Evolutionary conservation across 768 basidiomycete genomes (phyloP), one percentile per base, ranked within the genome.

Genomic region (Rhizopogon roseolus): DNA sequence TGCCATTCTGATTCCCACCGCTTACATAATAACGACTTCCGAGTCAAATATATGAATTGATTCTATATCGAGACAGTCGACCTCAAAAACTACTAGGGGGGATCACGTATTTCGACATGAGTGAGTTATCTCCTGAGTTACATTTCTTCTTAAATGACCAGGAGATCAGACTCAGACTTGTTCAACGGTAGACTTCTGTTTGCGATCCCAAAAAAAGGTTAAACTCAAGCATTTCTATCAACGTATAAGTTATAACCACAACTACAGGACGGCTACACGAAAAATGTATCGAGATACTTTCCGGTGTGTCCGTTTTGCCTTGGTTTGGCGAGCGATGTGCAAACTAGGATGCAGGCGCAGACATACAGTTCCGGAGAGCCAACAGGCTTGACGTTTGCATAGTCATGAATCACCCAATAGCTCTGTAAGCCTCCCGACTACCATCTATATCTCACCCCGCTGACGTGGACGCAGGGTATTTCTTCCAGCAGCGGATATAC

Each of bases 131-230:
- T 0, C 11, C 29, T 7, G 6, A 13, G 0, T 1, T 13, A 25
- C 0, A 8, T 25, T 13, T 42, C 9, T 2, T 1, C 2, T 34
- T 25, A 17, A 34, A 43, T 56, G 19, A 48, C 29, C n/a, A 19
- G 28, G 4, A 3, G 1, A 1, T 19, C 37, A 82, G 85, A 93
- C 67, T 67, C 80, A n/a, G 90, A 93, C 59, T 73, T 85, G 17
- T 79, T 98, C 51, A 80, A 91, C 56, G 93, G 92, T 44, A 83
- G 94, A 41, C 66, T 96, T 56, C 76, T 99, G 38, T 96, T 99
- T 61, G 96, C 95, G 8, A 91, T 99, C 61, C 96, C 96, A 2
- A 98, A 98, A 78, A 99, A 98, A 82, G 96, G 96, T 86, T 58
- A 44, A 59, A 62, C 38, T 39, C 19, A 17, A 36, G n/a, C 14